These are phyloP conservation scores for Sclerotinia spermophila DNA, from an alignment of 2,329 filamentous ascomycete species.

Conservation along the genomic window DNA sequence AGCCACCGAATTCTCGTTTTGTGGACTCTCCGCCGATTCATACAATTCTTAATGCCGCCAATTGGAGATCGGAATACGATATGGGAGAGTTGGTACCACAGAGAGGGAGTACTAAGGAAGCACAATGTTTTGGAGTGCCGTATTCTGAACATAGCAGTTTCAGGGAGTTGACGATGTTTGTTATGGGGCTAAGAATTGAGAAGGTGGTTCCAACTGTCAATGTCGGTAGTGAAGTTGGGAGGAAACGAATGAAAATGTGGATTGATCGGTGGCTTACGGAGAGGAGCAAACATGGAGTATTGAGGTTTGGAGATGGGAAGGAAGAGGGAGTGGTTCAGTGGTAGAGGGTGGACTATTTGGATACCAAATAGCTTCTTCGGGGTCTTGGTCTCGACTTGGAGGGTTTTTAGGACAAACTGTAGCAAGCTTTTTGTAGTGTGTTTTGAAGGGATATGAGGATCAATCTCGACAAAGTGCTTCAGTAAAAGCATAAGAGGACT, in stretches of 20 bases:
- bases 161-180: constrained; percentile 88
- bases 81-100: constrained; percentile 73
- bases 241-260: constrained; percentile 62
- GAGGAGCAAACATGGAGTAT: constrained; percentile 52
- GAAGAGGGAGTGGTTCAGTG: constrained; percentile 32
- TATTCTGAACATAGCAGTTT: constrained; percentile 97
- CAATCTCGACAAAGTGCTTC: neutral
- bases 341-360: constrained; percentile 20
- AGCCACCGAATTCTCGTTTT: constrained; percentile 62
- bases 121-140: constrained; percentile 87
- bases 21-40: constrained; percentile 60
- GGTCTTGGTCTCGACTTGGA: neutral
- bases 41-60: constrained; percentile 56
- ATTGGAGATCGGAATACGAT: constrained; percentile 72
- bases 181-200: constrained; percentile 81
- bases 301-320: constrained; percentile 37
- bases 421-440: neutral
- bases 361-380: neutral
- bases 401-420: neutral
- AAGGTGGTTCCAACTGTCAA: constrained; percentile 94
- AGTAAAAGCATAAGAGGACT: neutral
- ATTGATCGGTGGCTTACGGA: constrained; percentile 60
- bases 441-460: neutral
- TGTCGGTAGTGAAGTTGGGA: constrained; percentile 55
- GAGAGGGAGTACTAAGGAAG: constrained; percentile 76